These are phyloP conservation scores for Phytomonas sp. DNA, from an alignment of 208 protist species.

Conservation along the genomic window DNA sequence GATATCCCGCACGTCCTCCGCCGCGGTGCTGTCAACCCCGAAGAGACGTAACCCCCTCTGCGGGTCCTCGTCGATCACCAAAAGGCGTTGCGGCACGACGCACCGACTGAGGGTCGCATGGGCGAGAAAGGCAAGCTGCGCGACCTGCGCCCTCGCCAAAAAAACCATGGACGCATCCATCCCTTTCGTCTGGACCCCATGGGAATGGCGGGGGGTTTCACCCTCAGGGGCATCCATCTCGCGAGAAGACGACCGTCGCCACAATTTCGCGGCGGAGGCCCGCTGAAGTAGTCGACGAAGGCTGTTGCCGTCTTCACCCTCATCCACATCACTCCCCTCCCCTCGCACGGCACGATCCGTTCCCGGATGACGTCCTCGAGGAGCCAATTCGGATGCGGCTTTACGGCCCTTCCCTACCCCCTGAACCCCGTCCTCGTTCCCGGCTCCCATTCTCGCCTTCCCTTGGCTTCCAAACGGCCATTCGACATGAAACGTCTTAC, in stretches of 20 bases:
- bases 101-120: slow-evolving; percentile 55
- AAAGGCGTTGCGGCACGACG: slow-evolving; percentile 45
- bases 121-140: slow-evolving; percentile 53
- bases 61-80: slow-evolving; percentile 53
- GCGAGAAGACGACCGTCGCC: background rate
- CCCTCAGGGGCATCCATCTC: background rate
- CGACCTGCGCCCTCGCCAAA: background rate
- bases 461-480: slow-evolving; percentile 11
- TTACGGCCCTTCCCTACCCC: background rate
- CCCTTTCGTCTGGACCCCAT: background rate
- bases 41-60: slow-evolving; percentile 37
- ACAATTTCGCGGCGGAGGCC: background rate
- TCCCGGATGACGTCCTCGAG: background rate
- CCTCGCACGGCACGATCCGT: background rate
- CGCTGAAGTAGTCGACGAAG: background rate
- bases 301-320: background rate
- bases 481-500: slow-evolving; percentile 35
- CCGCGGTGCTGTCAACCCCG: slow-evolving; percentile 25
- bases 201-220: background rate
- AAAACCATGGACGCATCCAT: background rate
- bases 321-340: background rate
- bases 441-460: background rate
- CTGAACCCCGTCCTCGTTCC: background rate
- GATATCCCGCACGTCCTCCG: slow-evolving; percentile 27
- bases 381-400: background rate